Evolutionary conservation across 495 filamentous ascomycete genomes (phyloP).

Genomic region (Lophiotrema nucula): DNA sequence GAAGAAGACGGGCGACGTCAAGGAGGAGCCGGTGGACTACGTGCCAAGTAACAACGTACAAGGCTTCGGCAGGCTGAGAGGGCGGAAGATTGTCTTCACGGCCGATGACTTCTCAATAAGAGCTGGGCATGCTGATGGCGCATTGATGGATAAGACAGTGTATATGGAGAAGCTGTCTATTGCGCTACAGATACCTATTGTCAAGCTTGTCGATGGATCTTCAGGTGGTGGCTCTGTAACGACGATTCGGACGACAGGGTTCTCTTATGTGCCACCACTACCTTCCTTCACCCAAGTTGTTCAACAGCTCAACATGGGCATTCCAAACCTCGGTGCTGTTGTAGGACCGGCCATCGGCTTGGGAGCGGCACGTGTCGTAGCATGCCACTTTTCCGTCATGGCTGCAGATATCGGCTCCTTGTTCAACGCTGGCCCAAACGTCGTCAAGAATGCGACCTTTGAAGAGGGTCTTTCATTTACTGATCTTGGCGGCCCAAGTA

Average conservation of each 20-base stretch:
- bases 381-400: constrained; percentile 67
- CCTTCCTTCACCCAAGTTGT: constrained; percentile 50
- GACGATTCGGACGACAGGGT: constrained; percentile 54
- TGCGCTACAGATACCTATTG: constrained; percentile 49
- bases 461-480: constrained; percentile 59
- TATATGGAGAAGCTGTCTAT: constrained; percentile 54
- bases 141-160: constrained; percentile 56
- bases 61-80: constrained; percentile 51
- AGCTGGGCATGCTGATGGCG: constrained; percentile 62
- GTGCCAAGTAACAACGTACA: constrained; percentile 59
- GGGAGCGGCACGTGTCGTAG: constrained; percentile 59
- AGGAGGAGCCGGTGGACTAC: constrained; percentile 52
- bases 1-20: constrained; percentile 48
- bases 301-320: constrained; percentile 60
- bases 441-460: constrained; percentile 57
- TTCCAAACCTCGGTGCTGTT: constrained; percentile 62
- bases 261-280: constrained; percentile 58
- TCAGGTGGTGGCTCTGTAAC: constrained; percentile 63
- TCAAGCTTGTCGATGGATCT: constrained; percentile 63
- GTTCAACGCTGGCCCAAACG: constrained; percentile 64
- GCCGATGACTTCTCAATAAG: constrained; percentile 65
- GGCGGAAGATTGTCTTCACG: constrained; percentile 57
- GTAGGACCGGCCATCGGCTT: constrained; percentile 64
- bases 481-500: constrained; percentile 54
- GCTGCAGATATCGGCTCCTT: constrained; percentile 59